Evolutionary conservation across 768 basidiomycete genomes (phyloP).

Genomic region (Suillus alpinus): DNA sequence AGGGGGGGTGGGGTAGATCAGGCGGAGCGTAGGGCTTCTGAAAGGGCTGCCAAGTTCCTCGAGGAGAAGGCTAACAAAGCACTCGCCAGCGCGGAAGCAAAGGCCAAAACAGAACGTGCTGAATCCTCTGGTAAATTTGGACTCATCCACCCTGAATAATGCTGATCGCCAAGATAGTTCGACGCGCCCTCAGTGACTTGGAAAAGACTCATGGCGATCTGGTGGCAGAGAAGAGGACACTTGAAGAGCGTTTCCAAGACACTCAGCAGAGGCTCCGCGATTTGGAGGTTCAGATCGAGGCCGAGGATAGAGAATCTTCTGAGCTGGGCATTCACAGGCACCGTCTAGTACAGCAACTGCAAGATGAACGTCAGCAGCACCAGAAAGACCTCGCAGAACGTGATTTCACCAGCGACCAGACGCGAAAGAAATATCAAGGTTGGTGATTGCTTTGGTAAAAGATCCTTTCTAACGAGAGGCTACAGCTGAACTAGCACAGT

Average conservation of each 20-base stretch:
- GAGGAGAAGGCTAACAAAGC: constrained; percentile 61
- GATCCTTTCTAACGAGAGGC: not conserved
- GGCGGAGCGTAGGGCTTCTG: constrained; percentile 61
- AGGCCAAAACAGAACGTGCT: constrained; percentile 61
- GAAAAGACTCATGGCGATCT: constrained; percentile 57
- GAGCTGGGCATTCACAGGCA: constrained; percentile 64
- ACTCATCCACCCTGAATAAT: not conserved
- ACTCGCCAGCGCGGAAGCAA: constrained; percentile 60
- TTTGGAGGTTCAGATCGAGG: constrained; percentile 62
- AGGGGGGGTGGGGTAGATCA: constrained; percentile 73
- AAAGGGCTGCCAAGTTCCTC: constrained; percentile 60
- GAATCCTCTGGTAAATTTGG: constrained; percentile 54
- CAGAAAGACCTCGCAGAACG: constrained; percentile 78
- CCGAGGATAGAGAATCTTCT: constrained; percentile 64
- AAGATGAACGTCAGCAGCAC: constrained; percentile 75
- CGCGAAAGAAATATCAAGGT: constrained; percentile 87
- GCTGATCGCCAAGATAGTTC: constrained; percentile 39
- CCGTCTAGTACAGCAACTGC: constrained; percentile 71
- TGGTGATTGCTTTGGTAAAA: constrained; percentile 10
- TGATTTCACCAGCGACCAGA: constrained; percentile 76
- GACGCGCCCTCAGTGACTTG: constrained; percentile 56
- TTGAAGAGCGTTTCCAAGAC: constrained; percentile 45
- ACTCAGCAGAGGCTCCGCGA: constrained; percentile 55
- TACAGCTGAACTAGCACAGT: constrained; percentile 70
- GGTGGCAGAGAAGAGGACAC: constrained; percentile 48